phyloP scores from a whole-genome alignment of 2,329 filamentous ascomycete species.

The Fusarium sp. region DNA sequence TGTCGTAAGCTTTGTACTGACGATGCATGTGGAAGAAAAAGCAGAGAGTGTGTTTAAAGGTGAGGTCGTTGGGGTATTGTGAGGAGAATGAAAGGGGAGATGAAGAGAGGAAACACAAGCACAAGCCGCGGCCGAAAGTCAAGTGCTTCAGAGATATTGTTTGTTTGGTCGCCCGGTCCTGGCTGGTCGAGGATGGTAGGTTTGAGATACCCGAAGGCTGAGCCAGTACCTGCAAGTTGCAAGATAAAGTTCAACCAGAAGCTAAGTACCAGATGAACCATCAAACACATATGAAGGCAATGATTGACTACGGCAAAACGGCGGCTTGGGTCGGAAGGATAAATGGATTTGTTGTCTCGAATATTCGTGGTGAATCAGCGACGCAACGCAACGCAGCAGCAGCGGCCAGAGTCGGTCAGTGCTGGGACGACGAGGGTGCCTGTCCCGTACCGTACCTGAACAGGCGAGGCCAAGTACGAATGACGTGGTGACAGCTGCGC shows the following conservation, averaged over 20 bases:
- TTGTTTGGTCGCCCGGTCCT: slow-evolving; percentile 16
- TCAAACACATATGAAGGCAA: slow-evolving; percentile 1
- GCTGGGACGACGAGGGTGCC: slow-evolving; percentile 30
- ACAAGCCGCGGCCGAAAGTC: slow-evolving; percentile 25
- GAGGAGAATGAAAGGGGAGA: slow-evolving; percentile 25
- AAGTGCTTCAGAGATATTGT: slow-evolving; percentile 29
- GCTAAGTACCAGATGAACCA: not conserved
- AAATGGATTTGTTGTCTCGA: slow-evolving; percentile 31
- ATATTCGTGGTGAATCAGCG: slow-evolving; percentile 40
- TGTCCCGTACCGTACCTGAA: slow-evolving; percentile 10
- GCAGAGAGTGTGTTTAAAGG: slow-evolving; percentile 32
- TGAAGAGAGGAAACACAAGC: slow-evolving; percentile 30
- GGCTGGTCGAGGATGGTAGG: slow-evolving; percentile 8
- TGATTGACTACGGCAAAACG: slow-evolving; percentile 8
- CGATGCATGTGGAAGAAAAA: slow-evolving; percentile 37
- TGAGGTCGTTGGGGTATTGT: slow-evolving; percentile 28
- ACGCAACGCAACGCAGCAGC: slow-evolving; percentile 12
- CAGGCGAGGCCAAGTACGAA: slow-evolving; percentile 19
- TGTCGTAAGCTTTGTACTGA: slow-evolving; percentile 54
- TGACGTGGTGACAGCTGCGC: slow-evolving; percentile 15
- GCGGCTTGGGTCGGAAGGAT: slow-evolving; percentile 13
- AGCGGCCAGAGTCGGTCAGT: slow-evolving; percentile 32
- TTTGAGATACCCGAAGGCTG: not conserved
- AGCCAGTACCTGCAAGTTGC: not conserved
- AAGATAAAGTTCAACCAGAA: slow-evolving; percentile 7